Percentiles rank a stretch among this genome's conserved stretches.
Evolutionary conservation across 2,329 filamentous ascomycete species (phyloP).

Genomic region (Pseudonectria foliicola): DNA sequence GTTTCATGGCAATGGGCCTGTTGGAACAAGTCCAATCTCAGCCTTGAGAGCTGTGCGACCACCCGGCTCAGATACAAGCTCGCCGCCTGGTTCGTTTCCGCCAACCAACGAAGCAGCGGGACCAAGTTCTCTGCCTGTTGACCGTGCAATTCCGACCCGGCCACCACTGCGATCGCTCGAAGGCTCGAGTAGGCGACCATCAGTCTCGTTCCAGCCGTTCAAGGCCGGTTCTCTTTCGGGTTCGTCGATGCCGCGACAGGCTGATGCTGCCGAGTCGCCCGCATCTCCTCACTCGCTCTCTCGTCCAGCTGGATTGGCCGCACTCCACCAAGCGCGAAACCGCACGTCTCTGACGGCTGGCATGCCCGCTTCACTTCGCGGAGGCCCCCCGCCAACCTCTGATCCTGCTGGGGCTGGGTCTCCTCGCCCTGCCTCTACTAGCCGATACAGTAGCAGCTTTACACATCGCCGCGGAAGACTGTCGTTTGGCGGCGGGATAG

Average conservation of each 20-base stretch:
- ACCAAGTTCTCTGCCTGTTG: constrained; percentile 48
- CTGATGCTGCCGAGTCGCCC: constrained; percentile 43
- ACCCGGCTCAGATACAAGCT: constrained; percentile 55
- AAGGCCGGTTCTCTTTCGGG: constrained; percentile 93
- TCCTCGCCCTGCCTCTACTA: constrained; percentile 69
- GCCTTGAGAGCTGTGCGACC: constrained; percentile 64
- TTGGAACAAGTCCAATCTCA: constrained; percentile 81
- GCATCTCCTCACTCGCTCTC: constrained; percentile 48
- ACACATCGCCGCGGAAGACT: constrained; percentile 72
- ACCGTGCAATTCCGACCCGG: constrained; percentile 23
- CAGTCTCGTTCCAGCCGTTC: constrained; percentile 89
- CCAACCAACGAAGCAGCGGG: constrained; percentile 37
- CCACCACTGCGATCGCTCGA: constrained; percentile 42
- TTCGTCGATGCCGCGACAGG: constrained; percentile 56
- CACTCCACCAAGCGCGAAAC: constrained; percentile 52
- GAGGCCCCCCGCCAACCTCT: constrained; percentile 54
- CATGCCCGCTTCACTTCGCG: constrained; percentile 66
- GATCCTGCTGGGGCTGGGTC: constrained; percentile 66
- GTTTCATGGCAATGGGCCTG: constrained; percentile 70
- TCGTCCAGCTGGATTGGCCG: constrained; percentile 40
- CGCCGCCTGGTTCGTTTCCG: constrained; percentile 46
- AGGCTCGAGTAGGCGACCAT: constrained; percentile 60
- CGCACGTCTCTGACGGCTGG: constrained; percentile 67
- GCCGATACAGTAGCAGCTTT: constrained; percentile 90
- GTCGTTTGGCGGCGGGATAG: constrained; percentile 63